phyloP scores from a whole-genome alignment of 1,284 basidiomycete genomes.

The Fomitopsis pinicola region DNA sequence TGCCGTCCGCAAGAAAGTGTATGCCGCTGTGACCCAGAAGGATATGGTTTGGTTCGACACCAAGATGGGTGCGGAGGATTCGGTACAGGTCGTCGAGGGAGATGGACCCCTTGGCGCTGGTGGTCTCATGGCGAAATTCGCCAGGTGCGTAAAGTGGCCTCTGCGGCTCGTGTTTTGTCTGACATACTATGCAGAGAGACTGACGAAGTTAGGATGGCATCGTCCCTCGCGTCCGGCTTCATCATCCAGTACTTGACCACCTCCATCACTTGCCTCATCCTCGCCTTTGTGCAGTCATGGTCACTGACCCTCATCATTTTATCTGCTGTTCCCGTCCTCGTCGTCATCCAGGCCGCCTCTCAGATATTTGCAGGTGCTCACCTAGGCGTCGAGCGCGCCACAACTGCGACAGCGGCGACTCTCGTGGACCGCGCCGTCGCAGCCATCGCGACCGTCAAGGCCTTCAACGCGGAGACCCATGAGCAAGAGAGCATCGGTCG shows the following conservation, averaged over 20 bases:
- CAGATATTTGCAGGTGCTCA: constrained; percentile 68
- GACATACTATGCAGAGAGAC: constrained; percentile 67
- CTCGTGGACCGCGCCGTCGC: constrained; percentile 76
- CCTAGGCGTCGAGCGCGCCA: constrained; percentile 62
- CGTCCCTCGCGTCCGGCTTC: constrained; percentile 74
- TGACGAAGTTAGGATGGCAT: constrained; percentile 87
- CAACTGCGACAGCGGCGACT: constrained; percentile 70
- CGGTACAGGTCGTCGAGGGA: constrained; percentile 42
- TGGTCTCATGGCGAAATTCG: constrained; percentile 93
- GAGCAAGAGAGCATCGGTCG: constrained; percentile 51
- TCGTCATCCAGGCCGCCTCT: constrained; percentile 72
- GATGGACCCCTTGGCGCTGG: constrained; percentile 74
- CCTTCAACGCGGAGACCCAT: constrained; percentile 80
- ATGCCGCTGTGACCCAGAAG: constrained; percentile 63
- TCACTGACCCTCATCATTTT: constrained; percentile 89
- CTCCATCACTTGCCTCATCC: constrained; percentile 71
- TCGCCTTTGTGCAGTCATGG: constrained; percentile 82
- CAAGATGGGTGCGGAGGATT: constrained; percentile 66
- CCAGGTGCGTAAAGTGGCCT: constrained; percentile 51
- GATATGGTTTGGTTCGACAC: constrained; percentile 87
- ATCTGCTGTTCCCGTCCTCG: constrained; percentile 81
- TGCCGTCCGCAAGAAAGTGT: constrained; percentile 68
- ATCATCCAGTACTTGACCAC: constrained; percentile 82
- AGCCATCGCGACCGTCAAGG: constrained; percentile 91
- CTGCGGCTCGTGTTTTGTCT: background rate